Evolutionary conservation across 148 eudicot genomes (phyloP).

Genomic region (Beta vulgaris): DNA sequence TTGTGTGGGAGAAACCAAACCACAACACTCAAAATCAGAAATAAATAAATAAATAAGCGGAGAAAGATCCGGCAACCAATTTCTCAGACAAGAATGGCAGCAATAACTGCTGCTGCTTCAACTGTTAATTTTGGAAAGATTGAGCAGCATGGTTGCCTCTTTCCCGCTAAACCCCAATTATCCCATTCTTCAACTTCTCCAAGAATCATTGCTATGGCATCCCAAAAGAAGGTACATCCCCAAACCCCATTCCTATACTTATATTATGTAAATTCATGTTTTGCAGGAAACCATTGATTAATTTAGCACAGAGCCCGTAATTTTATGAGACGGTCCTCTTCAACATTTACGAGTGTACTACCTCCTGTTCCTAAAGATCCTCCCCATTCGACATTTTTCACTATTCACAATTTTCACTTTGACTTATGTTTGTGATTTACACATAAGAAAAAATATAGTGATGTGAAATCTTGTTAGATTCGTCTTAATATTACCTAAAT

Average conservation of each 20-base stretch:
- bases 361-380: too few species aligned
- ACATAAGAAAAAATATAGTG: too few species aligned
- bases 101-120: slow-evolving; percentile 18
- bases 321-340: too few species aligned
- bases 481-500: too few species aligned
- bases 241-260: not conserved
- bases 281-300: too few species aligned
- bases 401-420: too few species aligned
- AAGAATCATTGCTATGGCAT: slow-evolving; percentile 74
- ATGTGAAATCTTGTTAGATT: too few species aligned
- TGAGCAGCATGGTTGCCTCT: not conserved
- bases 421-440: too few species aligned
- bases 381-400: too few species aligned
- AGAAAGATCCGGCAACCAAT: not conserved
- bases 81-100: slow-evolving; percentile 22
- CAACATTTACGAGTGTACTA: too few species aligned
- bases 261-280: not conserved
- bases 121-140: slow-evolving; percentile 3
- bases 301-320: too few species aligned
- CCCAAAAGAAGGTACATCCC: slow-evolving; percentile 62
- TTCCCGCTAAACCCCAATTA: slow-evolving; percentile 17
- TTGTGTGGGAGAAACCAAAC: not conserved
- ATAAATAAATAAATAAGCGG: not conserved
- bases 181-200: slow-evolving; percentile 30
- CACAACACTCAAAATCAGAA: not conserved